These are phyloP conservation scores for Fraxinus paxiana DNA, from an alignment of 305 asterid genomes.

Conservation along the genomic window DNA sequence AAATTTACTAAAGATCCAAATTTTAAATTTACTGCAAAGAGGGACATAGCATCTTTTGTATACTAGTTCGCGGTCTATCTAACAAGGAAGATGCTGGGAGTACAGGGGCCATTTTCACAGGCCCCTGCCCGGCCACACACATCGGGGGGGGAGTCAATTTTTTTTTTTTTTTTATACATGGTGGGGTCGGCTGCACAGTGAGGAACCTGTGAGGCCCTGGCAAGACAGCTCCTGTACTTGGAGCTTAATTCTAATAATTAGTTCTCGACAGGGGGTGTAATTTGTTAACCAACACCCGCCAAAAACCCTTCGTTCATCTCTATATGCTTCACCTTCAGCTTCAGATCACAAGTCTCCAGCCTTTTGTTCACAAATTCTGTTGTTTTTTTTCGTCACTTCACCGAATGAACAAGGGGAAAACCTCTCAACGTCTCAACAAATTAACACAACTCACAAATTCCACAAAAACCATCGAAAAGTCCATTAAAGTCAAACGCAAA, in stretches of 20 bases:
- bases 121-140: too few species aligned
- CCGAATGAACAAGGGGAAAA: conserved; percentile 38
- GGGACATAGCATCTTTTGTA: too few species aligned
- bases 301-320: not conserved
- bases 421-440: conserved; percentile 7
- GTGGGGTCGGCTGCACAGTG: too few species aligned
- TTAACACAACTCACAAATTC: conserved; percentile 24
- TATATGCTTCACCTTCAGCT: not conserved
- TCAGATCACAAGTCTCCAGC: conserved; percentile 6
- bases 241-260: not conserved
- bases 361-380: not conserved
- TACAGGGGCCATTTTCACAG: too few species aligned
- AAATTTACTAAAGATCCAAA: too few species aligned
- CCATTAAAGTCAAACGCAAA: conserved; percentile 19
- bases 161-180: too few species aligned
- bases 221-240: too few species aligned
- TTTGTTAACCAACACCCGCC: not conserved
- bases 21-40: too few species aligned
- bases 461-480: conserved; percentile 24
- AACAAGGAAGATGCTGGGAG: too few species aligned
- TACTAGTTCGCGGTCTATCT: too few species aligned
- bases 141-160: too few species aligned
- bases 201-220: too few species aligned
- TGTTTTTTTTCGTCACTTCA: not conserved
- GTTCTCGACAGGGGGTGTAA: not conserved